These are phyloP conservation scores for Sarocladiaceae sp. DNA, from an alignment of 2,329 filamentous ascomycete species.

Conservation along the genomic window DNA sequence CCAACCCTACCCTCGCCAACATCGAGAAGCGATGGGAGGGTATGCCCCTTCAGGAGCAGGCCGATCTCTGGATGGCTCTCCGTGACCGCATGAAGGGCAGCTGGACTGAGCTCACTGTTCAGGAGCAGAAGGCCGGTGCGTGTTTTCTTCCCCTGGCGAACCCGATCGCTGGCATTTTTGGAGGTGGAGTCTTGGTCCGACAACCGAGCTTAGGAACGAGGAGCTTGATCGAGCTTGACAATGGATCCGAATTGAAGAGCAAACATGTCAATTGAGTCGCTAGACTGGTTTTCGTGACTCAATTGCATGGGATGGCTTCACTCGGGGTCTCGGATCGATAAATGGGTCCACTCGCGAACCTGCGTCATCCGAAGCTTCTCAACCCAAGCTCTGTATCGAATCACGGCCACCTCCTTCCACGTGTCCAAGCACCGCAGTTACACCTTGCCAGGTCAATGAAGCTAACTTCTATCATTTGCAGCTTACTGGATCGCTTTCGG, in stretches of 20 bases:
- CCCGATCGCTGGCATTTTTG: conserved; percentile 4
- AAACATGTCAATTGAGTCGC: conserved; percentile 1
- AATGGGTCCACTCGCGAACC: not conserved
- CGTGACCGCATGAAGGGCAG: conserved; percentile 98
- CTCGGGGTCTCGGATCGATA: not conserved
- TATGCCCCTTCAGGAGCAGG: conserved; percentile 98
- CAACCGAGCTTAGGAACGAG: conserved; percentile 6
- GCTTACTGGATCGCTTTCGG: conserved; percentile 99
- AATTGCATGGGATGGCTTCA: not conserved
- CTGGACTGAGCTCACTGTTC: conserved; percentile 90
- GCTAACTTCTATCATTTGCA: conserved; percentile 35
- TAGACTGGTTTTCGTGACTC: not conserved
- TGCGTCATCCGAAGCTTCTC: conserved; percentile 4
- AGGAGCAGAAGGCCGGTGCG: conserved; percentile 99
- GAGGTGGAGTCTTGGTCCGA: conserved; percentile 5
- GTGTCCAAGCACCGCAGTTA: not conserved
- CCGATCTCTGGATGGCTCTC: conserved; percentile 97
- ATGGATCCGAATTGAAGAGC: not conserved
- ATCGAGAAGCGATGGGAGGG: conserved; percentile 99
- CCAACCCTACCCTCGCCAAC: conserved; percentile 93
- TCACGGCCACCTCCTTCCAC: not conserved
- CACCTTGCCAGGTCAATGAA: conserved; percentile 14
- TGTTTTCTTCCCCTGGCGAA: conserved; percentile 24
- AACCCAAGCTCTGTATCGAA: not conserved
- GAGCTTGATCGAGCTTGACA: not conserved